A percentile compares a stretch with the other conserved stretches of the same genome.
These are phyloP conservation scores for Zymoseptoria ardabiliae DNA, from an alignment of 2,329 filamentous ascomycete species.

Conservation along the genomic window DNA sequence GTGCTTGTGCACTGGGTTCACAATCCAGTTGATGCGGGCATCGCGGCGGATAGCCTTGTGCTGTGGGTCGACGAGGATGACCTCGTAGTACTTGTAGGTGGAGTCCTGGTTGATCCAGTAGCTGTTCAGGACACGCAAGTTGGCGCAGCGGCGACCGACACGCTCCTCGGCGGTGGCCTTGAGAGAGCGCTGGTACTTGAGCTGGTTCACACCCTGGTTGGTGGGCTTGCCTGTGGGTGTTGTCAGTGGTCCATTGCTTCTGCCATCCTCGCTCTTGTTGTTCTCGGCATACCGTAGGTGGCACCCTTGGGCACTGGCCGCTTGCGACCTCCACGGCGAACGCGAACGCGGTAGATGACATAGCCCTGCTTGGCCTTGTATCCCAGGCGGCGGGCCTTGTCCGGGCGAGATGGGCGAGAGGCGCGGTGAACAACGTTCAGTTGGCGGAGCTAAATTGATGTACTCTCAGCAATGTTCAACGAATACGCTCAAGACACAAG, in stretches of 20 bases:
- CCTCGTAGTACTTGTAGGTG: constrained; percentile 99
- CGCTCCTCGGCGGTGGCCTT: constrained; percentile 98
- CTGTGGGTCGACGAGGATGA: constrained; percentile 98
- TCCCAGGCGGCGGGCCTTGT: constrained; percentile 99
- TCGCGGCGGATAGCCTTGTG: constrained; percentile 99
- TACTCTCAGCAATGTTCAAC: constrained; percentile 99
- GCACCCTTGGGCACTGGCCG: constrained; percentile 92
- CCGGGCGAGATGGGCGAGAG: constrained; percentile 93
- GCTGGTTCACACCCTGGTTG: constrained; percentile 99
- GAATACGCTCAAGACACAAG: constrained; percentile 61
- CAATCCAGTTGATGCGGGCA: constrained; percentile 99
- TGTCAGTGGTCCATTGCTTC: constrained; percentile 19
- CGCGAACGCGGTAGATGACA: constrained; percentile 99
- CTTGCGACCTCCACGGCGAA: constrained; percentile 98
- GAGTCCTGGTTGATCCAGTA: constrained; percentile 99
- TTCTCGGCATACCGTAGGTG: constrained; percentile 73
- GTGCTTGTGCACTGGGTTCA: constrained; percentile 99
- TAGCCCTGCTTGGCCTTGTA: constrained; percentile 99
- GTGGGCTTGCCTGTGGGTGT: constrained; percentile 81
- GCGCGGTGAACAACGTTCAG: constrained; percentile 99
- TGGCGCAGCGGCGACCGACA: constrained; percentile 97
- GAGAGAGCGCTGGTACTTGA: constrained; percentile 99
- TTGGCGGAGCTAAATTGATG: constrained; percentile 99
- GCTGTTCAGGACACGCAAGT: constrained; percentile 98
- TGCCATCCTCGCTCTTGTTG: background rate